These are phyloP conservation scores for Penicillium sp. DNA, from an alignment of 2,329 filamentous ascomycete species.

Conservation along the genomic window DNA sequence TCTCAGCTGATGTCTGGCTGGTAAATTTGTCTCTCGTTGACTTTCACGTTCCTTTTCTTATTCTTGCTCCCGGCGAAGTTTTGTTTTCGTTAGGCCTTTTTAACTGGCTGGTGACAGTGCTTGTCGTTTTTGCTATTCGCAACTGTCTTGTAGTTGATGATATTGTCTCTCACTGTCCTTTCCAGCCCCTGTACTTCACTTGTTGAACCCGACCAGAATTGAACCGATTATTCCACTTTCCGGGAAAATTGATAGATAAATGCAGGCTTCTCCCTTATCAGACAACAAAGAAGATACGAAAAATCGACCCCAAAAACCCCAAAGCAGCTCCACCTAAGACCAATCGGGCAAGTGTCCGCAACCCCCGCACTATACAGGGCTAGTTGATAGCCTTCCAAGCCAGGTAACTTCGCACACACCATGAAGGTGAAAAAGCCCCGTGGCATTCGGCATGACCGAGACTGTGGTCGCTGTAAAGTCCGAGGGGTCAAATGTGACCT, in stretches of 20 bases:
- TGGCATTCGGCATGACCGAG: constrained; percentile 31
- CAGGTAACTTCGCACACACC: neutral
- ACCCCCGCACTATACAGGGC: constrained; percentile 5
- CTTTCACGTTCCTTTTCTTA: neutral
- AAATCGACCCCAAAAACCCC: neutral
- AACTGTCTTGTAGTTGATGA: neutral
- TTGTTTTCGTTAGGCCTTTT: neutral
- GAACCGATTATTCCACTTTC: neutral
- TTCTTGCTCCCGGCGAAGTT: neutral
- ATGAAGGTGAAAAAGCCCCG: constrained; percentile 27
- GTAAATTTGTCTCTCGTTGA: neutral
- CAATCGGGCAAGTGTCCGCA: neutral
- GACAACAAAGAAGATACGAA: neutral
- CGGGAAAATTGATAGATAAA: neutral
- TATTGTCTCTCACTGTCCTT: neutral
- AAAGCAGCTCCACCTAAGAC: neutral
- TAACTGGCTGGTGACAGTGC: neutral
- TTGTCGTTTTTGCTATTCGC: neutral
- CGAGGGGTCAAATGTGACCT: constrained; percentile 31
- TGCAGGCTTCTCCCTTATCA: neutral
- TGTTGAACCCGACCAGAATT: neutral
- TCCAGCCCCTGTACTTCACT: neutral
- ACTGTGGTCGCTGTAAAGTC: constrained; percentile 26
- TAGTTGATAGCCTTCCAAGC: neutral
- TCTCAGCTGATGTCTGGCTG: neutral